Conservation (phyloP, 208 protist species). For the Vickermania ingenoplastis region DNA sequence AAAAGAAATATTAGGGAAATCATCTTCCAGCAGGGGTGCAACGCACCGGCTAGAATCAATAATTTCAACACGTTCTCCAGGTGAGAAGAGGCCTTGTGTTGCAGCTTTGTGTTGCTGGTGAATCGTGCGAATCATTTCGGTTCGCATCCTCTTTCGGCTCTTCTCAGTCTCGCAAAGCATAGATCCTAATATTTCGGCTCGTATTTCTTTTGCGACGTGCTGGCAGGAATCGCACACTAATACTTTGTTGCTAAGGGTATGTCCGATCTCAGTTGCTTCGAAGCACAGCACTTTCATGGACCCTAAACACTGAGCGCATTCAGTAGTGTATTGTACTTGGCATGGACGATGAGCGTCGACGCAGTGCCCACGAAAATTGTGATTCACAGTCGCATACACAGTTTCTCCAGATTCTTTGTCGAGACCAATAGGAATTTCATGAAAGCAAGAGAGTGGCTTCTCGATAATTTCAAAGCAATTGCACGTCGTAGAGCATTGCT, state of each 20-base stretch:
- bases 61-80: slow-evolving; percentile 64
- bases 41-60: slow-evolving; percentile 61
- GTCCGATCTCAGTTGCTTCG: slow-evolving; percentile 44
- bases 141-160: slow-evolving; percentile 54
- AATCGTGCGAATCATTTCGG: slow-evolving; percentile 50
- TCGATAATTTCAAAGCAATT: slow-evolving; percentile 79
- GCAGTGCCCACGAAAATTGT: slow-evolving; percentile 76
- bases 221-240: slow-evolving; percentile 56
- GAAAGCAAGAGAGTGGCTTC: slow-evolving; percentile 43
- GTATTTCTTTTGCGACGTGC: slow-evolving; percentile 61
- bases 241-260: slow-evolving; percentile 37
- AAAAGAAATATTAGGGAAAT: slow-evolving; percentile 75
- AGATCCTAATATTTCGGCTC: slow-evolving; percentile 51
- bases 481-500: slow-evolving; percentile 44
- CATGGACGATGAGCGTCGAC: slow-evolving; percentile 56
- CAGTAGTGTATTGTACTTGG: slow-evolving; percentile 57
- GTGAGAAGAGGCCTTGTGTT: slow-evolving; percentile 66
- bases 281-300: slow-evolving; percentile 47
- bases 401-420: slow-evolving; percentile 52
- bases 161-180: slow-evolving; percentile 54
- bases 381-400: slow-evolving; percentile 61
- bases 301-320: slow-evolving; percentile 70
- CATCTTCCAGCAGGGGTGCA: slow-evolving; percentile 66
- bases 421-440: slow-evolving; percentile 57
- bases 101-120: slow-evolving; percentile 78